Evolutionary conservation across 768 basidiomycete genomes (phyloP).

Genomic region (Mycena capillaripes): DNA sequence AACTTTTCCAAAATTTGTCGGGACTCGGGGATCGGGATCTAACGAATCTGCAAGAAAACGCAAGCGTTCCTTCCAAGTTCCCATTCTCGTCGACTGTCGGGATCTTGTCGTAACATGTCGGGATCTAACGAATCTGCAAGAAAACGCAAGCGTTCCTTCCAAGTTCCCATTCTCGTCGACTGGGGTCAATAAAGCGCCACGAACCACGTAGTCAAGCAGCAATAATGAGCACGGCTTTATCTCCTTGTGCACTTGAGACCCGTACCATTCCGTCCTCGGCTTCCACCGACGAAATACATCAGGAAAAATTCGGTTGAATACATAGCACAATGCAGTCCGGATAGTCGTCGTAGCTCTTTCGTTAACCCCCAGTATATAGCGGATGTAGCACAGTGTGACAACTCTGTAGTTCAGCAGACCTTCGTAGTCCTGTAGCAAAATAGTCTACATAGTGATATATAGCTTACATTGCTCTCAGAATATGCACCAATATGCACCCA

Average conservation of each 20-base stretch:
- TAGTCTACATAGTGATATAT: neutral
- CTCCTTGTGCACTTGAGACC: neutral
- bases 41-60: too few species aligned
- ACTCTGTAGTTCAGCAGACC: conserved; percentile 13
- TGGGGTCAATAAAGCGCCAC: neutral
- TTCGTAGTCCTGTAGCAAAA: neutral
- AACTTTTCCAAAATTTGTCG: too few species aligned
- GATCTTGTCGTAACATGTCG: too few species aligned
- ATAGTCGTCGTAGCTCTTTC: neutral
- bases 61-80: too few species aligned
- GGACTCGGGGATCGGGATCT: too few species aligned
- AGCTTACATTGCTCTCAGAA: neutral
- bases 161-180: neutral
- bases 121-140: too few species aligned
- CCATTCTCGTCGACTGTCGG: too few species aligned
- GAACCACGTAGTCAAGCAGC: neutral
- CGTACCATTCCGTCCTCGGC: neutral
- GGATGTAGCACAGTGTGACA: neutral
- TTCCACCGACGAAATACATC: too few species aligned
- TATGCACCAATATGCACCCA: too few species aligned
- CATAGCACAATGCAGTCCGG: neutral
- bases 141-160: too few species aligned
- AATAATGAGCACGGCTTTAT: neutral
- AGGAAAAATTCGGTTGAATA: too few species aligned
- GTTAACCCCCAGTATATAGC: conserved; percentile 9